Percentiles rank a stretch among this genome's conserved stretches.
Conservation (phyloP, 305 asterid genomes). For the Fraxinus dipetala region DNA sequence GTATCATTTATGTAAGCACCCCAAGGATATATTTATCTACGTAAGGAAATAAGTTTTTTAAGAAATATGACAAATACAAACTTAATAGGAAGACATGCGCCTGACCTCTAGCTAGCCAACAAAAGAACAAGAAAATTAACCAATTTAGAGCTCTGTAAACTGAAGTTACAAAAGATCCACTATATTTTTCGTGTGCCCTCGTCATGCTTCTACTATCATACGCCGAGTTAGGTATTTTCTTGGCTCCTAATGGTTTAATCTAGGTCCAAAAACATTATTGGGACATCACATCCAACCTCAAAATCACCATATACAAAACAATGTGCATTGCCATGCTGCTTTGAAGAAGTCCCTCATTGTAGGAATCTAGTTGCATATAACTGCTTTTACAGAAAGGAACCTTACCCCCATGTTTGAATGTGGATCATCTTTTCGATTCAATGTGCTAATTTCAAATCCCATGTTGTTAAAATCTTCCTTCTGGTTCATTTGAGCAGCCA, state of each 20-base stretch:
- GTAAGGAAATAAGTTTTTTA: not conserved
- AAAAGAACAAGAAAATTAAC: not conserved
- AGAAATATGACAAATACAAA: no score
- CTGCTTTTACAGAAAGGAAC: not conserved
- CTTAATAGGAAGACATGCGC: not conserved
- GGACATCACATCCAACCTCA: not conserved
- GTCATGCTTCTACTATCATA: not conserved
- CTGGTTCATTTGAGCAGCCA: slow-evolving; percentile 53
- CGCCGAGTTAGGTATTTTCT: not conserved
- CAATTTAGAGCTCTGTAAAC: not conserved
- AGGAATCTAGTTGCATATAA: not conserved
- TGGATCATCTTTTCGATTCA: not conserved
- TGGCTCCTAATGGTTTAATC: not conserved
- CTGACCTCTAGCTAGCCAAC: not conserved
- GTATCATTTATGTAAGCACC: not conserved
- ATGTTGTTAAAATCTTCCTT: not conserved
- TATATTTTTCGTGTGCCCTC: not conserved
- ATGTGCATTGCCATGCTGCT: not conserved
- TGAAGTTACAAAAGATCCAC: not conserved
- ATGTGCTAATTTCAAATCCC: not conserved
- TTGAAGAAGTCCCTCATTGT: not conserved
- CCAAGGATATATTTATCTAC: not conserved
- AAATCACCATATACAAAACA: not conserved
- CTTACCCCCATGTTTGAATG: not conserved
- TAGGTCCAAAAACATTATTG: not conserved